Evolutionary conservation across 2,329 filamentous ascomycete genomes (phyloP), one percentile per base, ranked within the genome.

Genomic region (Parasarocladium wereldwijsianum): DNA sequence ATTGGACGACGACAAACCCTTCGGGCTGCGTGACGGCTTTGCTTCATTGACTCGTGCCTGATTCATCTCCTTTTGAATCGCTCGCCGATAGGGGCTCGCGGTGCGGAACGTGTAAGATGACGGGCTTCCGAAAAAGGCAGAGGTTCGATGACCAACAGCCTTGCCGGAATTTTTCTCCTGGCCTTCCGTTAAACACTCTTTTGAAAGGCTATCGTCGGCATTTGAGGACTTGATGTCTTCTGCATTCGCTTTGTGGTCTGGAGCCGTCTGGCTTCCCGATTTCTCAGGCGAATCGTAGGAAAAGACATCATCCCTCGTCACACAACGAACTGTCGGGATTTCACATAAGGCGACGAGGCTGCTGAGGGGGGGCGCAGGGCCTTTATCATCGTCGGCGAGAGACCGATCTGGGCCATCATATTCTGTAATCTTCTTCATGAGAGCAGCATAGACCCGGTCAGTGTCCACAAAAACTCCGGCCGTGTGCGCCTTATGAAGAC

Each of bases 381-480:
- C 34, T 12, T 20, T 20, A 8, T 29, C 25, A 9, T 16, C 12
- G 7, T 15, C 17, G 4, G 6, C 8, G 4, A 7, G 19, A 12
- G 23, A 21, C 4, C n/a, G 21, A n/a, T 8, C 20, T 20, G 2
- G 26, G 2, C 31, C 37, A 18, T 35, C 28, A 11, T 37, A 24
- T 9, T 35, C 32, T 20, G 51, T 52, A 2, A 52, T 55, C 8
- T 60, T 57, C 36, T 66, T 66, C 51, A 78, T 68, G n/a, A 80
- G 51, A 2, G 72, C 74, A 5, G 69, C 70, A 41, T 75, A 78
- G 3, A 79, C 60, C 20, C 65, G 60, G 22, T 71, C 60, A 34
- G 67, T 72, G 33, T 75, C 62, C 15, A 70, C 24, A 9, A 13
- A 14, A 17, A 30, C 8, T 26, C 29, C 18, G 35, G 47, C 35